These are phyloP conservation scores for Quercus phellos DNA, from an alignment of 331 rosid genomes.

Conservation along the genomic window DNA sequence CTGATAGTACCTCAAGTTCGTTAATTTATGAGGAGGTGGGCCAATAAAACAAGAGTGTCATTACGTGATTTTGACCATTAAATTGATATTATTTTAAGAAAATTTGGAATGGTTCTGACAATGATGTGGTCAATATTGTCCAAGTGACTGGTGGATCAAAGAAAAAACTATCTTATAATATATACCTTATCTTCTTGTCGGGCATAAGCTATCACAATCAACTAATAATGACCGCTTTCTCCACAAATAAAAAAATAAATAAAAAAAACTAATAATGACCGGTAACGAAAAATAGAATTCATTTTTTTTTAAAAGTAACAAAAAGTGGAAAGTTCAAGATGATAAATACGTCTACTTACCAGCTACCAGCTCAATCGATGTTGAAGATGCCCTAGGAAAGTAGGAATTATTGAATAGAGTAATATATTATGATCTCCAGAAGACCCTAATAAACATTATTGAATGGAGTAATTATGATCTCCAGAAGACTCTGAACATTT, in stretches of 20 bases:
- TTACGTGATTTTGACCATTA: background rate
- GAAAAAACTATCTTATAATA: background rate
- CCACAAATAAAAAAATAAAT: too few relatives aligned
- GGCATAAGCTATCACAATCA: constrained; percentile 10
- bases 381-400: too few relatives aligned
- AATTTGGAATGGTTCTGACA: background rate
- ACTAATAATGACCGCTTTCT: background rate
- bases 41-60: background rate
- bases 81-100: background rate
- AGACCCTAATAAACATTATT: background rate
- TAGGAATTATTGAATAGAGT: too few relatives aligned
- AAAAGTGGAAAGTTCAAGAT: background rate
- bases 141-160: background rate
- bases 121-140: background rate
- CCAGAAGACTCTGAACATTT: background rate
- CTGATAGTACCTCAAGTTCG: background rate
- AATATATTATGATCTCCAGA: too few relatives aligned
- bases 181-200: background rate
- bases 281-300: background rate
- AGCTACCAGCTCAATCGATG: too few relatives aligned
- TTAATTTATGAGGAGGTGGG: background rate
- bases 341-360: background rate
- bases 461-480: background rate
- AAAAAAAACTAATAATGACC: background rate
- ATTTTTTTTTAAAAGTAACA: too few relatives aligned